Percentiles rank a stretch among this genome's conserved stretches.
Evolutionary conservation across 345 rosid genomes (phyloP).

Genomic region (Adansonia digitata): DNA sequence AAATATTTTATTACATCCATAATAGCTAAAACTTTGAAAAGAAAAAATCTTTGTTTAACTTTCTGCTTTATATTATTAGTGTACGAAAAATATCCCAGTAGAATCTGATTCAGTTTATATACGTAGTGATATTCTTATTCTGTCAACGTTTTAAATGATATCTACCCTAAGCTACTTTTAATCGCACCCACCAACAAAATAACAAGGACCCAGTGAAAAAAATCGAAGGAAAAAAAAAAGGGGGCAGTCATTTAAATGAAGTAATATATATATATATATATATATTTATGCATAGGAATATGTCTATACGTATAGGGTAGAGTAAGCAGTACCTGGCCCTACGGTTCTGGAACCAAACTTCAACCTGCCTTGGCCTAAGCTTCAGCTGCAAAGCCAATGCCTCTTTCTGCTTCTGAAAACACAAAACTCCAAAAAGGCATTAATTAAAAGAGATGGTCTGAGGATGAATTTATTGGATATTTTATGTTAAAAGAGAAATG

Average conservation of each 20-base stretch:
- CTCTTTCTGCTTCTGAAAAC: slow-evolving; percentile 83
- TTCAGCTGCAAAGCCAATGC: slow-evolving; percentile 71
- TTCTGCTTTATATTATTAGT: neutral
- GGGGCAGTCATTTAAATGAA: neutral
- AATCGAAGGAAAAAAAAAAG: neutral
- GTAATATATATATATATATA: neutral
- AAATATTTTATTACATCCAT: neutral
- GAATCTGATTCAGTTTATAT: slow-evolving; percentile 30
- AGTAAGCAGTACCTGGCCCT: slow-evolving; percentile 76
- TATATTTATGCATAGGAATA: neutral
- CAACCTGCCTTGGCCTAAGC: slow-evolving; percentile 87
- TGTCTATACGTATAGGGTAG: neutral
- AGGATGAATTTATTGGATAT: neutral
- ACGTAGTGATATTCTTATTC: slow-evolving; percentile 8
- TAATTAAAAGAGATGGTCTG: neutral
- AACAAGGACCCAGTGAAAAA: neutral
- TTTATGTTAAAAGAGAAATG: neutral
- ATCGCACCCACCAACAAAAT: slow-evolving; percentile 23
- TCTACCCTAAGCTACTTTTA: slow-evolving; percentile 2
- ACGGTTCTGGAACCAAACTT: slow-evolving; percentile 99
- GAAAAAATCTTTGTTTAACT: neutral
- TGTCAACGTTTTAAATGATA: slow-evolving; percentile 11
- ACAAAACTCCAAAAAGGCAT: slow-evolving; percentile 7
- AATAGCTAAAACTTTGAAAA: neutral
- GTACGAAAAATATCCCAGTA: slow-evolving; percentile 13